These are phyloP conservation scores for Melaleuca alternifolia DNA, from an alignment of 345 rosid species.

Conservation along the genomic window DNA sequence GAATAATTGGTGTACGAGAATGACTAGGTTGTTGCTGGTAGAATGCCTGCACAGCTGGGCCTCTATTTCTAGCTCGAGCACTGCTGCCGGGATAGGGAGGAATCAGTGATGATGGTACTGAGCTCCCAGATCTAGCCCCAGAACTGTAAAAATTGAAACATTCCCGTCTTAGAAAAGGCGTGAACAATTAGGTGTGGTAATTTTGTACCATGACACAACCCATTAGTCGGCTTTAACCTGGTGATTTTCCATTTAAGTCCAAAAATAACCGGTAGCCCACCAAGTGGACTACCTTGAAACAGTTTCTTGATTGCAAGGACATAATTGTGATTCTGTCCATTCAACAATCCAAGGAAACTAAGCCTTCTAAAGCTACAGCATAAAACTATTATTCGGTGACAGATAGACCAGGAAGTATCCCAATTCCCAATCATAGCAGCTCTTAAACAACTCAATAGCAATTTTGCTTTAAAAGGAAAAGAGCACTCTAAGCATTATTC, in stretches of 20 bases:
- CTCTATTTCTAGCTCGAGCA: constrained; percentile 75
- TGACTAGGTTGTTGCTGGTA: constrained; percentile 70
- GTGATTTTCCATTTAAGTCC: neutral
- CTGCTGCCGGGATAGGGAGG: constrained; percentile 89
- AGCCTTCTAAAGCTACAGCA: neutral
- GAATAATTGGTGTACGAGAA: constrained; percentile 15
- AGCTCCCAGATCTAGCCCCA: constrained; percentile 62
- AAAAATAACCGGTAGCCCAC: neutral
- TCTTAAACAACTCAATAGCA: neutral
- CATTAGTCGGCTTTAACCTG: neutral
- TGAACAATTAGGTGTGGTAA: neutral
- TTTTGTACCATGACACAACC: neutral
- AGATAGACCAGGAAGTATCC: neutral
- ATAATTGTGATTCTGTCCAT: neutral
- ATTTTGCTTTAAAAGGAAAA: neutral
- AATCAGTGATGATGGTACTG: constrained; percentile 50
- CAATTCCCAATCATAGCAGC: neutral
- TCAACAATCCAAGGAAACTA: neutral
- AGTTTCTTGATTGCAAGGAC: neutral
- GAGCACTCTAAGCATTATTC: neutral
- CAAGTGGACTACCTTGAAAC: neutral
- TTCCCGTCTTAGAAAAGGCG: neutral
- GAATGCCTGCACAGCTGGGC: constrained; percentile 91
- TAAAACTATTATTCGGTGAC: neutral
- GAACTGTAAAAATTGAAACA: constrained; percentile 22